phyloP scores from a whole-genome alignment of 2,329 filamentous ascomycete species.

The Epichloe bromicola region DNA sequence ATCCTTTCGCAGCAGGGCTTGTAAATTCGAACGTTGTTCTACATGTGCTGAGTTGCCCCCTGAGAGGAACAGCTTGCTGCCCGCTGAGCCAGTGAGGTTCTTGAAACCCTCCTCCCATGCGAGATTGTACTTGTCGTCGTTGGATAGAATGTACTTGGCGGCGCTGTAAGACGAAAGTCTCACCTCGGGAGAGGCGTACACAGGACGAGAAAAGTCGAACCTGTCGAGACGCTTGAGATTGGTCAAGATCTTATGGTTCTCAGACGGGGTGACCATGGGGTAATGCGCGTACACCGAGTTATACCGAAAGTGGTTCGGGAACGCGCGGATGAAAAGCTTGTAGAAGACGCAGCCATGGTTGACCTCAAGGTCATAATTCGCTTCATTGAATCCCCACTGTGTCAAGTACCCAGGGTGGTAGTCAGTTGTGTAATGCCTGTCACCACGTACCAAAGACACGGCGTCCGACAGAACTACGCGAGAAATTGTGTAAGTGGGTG shows the following conservation, averaged over 20 bases:
- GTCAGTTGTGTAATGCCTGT: conserved; percentile 68
- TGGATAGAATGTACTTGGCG: conserved; percentile 48
- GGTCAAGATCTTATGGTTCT: conserved; percentile 59
- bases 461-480: conserved; percentile 67
- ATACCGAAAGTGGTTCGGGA: conserved; percentile 65
- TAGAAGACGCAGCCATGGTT: conserved; percentile 78
- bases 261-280: conserved; percentile 55
- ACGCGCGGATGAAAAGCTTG: conserved; percentile 68
- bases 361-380: conserved; percentile 56
- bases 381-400: conserved; percentile 73
- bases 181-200: conserved; percentile 33
- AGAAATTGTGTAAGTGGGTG: conserved; percentile 63
- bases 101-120: conserved; percentile 51
- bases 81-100: conserved; percentile 44
- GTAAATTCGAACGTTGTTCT: conserved; percentile 39
- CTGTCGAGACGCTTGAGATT: conserved; percentile 51
- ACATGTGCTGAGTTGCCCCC: conserved; percentile 37
- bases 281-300: conserved; percentile 76
- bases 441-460: conserved; percentile 64
- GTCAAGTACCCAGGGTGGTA: conserved; percentile 63
- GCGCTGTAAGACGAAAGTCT: conserved; percentile 48
- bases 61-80: conserved; percentile 43
- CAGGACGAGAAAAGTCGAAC: conserved; percentile 57
- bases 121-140: conserved; percentile 48
- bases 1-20: conserved; percentile 45